These are phyloP conservation scores for Scytalidium sp. DNA, from an alignment of 2,329 filamentous ascomycete genomes.

Conservation along the genomic window DNA sequence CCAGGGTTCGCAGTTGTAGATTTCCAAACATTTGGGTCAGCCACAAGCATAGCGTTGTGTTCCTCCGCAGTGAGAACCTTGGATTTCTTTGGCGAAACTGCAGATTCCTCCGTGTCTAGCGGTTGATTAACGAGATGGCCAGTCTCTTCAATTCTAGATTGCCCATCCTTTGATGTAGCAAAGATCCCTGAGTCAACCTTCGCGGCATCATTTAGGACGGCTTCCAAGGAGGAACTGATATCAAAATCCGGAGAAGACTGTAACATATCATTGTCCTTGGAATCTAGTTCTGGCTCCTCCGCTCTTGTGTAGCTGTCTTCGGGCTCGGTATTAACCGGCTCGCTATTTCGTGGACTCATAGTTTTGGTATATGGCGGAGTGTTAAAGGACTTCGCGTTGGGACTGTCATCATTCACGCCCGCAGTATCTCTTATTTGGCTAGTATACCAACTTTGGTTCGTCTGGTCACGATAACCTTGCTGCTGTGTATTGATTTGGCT, in stretches of 20 bases:
- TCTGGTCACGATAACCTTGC: conserved; percentile 76
- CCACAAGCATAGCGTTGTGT: conserved; percentile 81
- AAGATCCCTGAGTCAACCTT: neutral
- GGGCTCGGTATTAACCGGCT: too few relatives aligned
- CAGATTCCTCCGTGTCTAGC: neutral
- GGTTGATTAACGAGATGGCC: neutral
- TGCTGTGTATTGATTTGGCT: conserved; percentile 61
- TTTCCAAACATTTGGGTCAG: conserved; percentile 81
- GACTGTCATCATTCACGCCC: conserved; percentile 39
- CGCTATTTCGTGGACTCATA: neutral
- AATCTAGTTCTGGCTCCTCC: too few relatives aligned
- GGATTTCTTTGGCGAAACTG: neutral
- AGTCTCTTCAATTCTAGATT: neutral
- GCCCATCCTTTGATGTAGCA: neutral
- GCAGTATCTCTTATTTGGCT: conserved; percentile 56
- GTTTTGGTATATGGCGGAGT: neutral
- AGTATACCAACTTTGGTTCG: conserved; percentile 78
- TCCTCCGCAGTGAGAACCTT: conserved; percentile 75
- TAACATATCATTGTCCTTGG: conserved; percentile 5
- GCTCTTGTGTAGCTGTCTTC: neutral
- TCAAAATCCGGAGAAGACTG: conserved; percentile 24
- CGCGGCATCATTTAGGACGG: conserved; percentile 22
- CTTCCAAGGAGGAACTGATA: conserved; percentile 28
- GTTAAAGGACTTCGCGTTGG: neutral
- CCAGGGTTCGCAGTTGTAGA: conserved; percentile 90